Percentiles rank a stretch among this genome's conserved stretches.
phyloP scores from a whole-genome alignment of 2,329 filamentous ascomycete genomes.

The Calonectria pauciramosa region DNA sequence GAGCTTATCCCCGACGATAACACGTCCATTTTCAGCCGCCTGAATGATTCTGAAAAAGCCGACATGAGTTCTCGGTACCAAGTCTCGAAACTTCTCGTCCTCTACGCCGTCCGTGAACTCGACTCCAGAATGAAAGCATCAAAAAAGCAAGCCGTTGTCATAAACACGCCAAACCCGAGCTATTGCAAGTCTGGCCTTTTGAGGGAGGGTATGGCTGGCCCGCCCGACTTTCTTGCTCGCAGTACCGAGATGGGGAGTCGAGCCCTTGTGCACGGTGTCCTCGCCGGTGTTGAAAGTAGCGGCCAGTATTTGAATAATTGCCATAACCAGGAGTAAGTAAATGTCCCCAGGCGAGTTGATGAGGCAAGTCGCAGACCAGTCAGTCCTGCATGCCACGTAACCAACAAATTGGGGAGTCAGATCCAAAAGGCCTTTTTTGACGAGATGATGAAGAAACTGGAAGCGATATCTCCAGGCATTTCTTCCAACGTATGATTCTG shows the following conservation, averaged over 20 bases:
- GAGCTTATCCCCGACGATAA: constrained; percentile 34
- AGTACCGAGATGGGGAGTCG: constrained; percentile 60
- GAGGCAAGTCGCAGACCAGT: background rate
- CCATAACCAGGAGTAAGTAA: constrained; percentile 42
- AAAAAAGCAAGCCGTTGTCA: constrained; percentile 37
- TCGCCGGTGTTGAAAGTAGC: constrained; percentile 49
- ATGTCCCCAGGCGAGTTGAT: background rate
- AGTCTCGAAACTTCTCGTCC: constrained; percentile 49
- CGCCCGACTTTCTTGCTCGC: constrained; percentile 52
- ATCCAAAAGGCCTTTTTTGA: constrained; percentile 49
- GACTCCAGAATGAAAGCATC: constrained; percentile 28
- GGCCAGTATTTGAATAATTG: constrained; percentile 53
- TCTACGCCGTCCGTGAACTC: constrained; percentile 50
- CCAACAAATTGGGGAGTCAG: constrained; percentile 46
- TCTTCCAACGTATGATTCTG: background rate
- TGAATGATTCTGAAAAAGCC: constrained; percentile 46
- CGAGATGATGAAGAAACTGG: constrained; percentile 51
- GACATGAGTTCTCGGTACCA: constrained; percentile 49
- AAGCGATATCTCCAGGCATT: constrained; percentile 37
- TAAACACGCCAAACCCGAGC: constrained; percentile 59
- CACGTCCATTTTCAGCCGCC: constrained; percentile 43
- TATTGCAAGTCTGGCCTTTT: constrained; percentile 54
- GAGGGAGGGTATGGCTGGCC: constrained; percentile 17
- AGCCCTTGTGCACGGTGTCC: constrained; percentile 46
- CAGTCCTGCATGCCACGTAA: constrained; percentile 48